Base-by-base conservation (phyloP, 345 rosid genomes). In the Gossypium stocksii region DNA sequence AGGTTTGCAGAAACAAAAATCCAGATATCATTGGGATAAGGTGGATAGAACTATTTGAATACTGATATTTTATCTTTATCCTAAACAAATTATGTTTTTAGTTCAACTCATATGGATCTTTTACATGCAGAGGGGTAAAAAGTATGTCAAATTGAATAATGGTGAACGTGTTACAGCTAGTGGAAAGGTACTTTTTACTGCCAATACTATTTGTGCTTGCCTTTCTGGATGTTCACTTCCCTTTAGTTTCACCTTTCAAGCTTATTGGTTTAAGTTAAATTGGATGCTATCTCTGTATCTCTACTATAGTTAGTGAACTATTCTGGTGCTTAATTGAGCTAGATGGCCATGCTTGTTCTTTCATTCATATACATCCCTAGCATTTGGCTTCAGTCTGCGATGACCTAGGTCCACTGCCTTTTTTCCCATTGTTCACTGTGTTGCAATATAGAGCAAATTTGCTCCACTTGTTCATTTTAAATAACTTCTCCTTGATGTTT, bases 151-250 rank as follows among this genome's bases (percentile, higher is more conserved):
- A 84, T 81, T 93, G 84, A 95, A 95, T 82, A 91, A 93, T 76
- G 97, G 98, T 74, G 99, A 95, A 56, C 92, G 91, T 34, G 97
- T 93, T 76, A 90, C 99, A 45, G 99, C 99, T 60, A 95, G 97
- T 79, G 99, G 98, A 77, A 93, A 95, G 98, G 98, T 95, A 90
- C 53, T 10, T 41, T 29, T 69, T 67, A 20, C 19, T 69, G 58
- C 38, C 51, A 49, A 48, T 49, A 25, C 16, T 63, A n/a, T 70
- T 54, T 51, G 6, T 38, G 53, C 27, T 69, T n/a, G 19, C 4
- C 74, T 75, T 46, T 73, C 61, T 62, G 34, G 66, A 7, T 19
- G 51, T 41, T 20, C 49, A n/a, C 29, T 19, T 72, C 19, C 10
- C 43, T 52, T 17, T 58, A 20, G 66, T 51, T 15, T 45, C 45